Evolutionary conservation across 768 basidiomycete species (phyloP).

Genomic region (Pleurotus cornucopiae): DNA sequence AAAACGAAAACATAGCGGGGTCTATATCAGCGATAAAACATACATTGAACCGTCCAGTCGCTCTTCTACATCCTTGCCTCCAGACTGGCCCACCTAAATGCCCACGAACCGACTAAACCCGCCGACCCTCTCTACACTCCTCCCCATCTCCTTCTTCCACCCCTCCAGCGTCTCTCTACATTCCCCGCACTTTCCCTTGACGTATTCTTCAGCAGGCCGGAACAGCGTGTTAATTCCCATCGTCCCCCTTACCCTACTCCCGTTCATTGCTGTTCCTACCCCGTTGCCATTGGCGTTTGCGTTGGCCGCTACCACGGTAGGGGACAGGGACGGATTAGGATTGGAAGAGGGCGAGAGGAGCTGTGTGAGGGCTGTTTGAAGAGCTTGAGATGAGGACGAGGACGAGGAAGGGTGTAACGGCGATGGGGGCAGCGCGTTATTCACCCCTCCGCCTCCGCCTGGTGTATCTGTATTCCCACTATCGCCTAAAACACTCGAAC

Average conservation of each 20-base stretch:
- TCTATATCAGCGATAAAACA: no score
- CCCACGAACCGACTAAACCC: background rate
- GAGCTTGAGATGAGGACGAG: background rate
- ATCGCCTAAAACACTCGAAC: background rate
- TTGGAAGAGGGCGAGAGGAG: no score
- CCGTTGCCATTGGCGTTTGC: background rate
- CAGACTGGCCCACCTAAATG: no score
- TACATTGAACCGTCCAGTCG: no score
- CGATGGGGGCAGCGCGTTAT: background rate
- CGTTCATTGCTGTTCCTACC: no score
- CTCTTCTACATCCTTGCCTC: no score
- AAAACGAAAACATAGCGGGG: no score
- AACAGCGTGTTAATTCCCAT: background rate
- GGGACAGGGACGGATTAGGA: no score
- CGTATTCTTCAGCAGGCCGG: background rate
- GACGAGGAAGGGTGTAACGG: background rate
- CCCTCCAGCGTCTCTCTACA: conserved; percentile 4
- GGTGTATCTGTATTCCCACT: background rate
- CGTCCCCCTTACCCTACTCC: no score
- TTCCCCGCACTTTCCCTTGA: conserved; percentile 3
- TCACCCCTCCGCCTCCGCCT: background rate
- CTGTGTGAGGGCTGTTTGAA: background rate
- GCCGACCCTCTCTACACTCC: background rate
- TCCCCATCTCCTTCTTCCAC: conserved; percentile 6
- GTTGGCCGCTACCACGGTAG: background rate